Evolutionary conservation across 768 basidiomycete species (phyloP).

Genomic region (Hirschioporus abietinus): DNA sequence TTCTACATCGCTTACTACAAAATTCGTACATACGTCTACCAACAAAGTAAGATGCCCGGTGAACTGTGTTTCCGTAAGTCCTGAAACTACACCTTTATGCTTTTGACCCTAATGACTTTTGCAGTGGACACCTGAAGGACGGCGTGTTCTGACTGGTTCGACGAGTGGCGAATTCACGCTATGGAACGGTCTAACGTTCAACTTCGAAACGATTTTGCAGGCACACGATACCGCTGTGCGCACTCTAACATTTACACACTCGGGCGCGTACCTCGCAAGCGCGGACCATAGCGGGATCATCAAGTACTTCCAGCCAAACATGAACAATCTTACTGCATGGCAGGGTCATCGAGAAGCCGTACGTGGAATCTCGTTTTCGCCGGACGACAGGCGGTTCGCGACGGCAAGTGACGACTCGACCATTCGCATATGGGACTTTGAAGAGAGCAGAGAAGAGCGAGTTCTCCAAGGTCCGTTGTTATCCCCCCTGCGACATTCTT

Average conservation of each 20-base stretch:
- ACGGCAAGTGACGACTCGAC: slow-evolving; percentile 95
- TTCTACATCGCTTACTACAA: slow-evolving; percentile 91
- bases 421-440: slow-evolving; percentile 93
- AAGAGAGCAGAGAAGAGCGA: slow-evolving; percentile 84
- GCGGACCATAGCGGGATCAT: slow-evolving; percentile 91
- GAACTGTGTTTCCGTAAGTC: slow-evolving; percentile 85
- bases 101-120: slow-evolving; percentile 5
- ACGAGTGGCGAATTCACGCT: slow-evolving; percentile 97
- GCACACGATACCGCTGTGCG: slow-evolving; percentile 96
- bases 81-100: slow-evolving; percentile 6
- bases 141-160: slow-evolving; percentile 90
- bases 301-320: slow-evolving; percentile 98
- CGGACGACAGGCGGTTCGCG: slow-evolving; percentile 87
- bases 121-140: slow-evolving; percentile 96
- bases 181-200: slow-evolving; percentile 99
- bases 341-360: slow-evolving; percentile 93
- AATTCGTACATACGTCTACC: slow-evolving; percentile 96
- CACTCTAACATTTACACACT: slow-evolving; percentile 84
- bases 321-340: slow-evolving; percentile 97
- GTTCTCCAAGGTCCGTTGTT: slow-evolving; percentile 62
- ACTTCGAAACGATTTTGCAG: slow-evolving; percentile 99
- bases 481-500: neutral
- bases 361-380: slow-evolving; percentile 86
- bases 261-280: slow-evolving; percentile 89
- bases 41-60: slow-evolving; percentile 98